Base-by-base conservation (phyloP, 306 rosid species). In the Corylus heterophylla region DNA sequence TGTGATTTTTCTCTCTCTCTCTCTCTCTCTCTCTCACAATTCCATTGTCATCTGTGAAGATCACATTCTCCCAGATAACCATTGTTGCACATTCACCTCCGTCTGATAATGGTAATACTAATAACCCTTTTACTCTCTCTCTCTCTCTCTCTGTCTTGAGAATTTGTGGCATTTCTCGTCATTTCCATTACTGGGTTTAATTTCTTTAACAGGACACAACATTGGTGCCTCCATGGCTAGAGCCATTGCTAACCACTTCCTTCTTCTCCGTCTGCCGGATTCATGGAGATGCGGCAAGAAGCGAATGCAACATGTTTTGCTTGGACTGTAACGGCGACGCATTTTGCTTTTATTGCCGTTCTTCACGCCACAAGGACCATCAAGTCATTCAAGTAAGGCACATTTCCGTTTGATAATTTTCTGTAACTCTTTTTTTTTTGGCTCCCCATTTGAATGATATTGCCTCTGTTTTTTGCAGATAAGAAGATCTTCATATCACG, bases 271-370 rank as follows among this genome's bases (percentile, higher is more conserved):
- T 87, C 4, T 95, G 99, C 77, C 87, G 86, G 47, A 86, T 86
- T 69, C 99, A 95, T 45, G 84, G 93, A 9, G 94, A 90, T 76
- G 90, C 92, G 2, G 90, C 96, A 0, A 79, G 97, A 49, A 91
- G 92, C 35, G 99, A 95, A 55, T 87, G 98, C 79, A 95, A 95
- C 82, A 95, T 95, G 99, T 95, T 86, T 69, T 95, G 98, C 76
- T 73, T 95, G 6, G 99, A 95, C 67, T 95, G 99, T 80, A 82
- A 87, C 50, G 83, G 74, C 42, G 25, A 55, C n/a, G 91, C 98
- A 7, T 95, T 95, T 77, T 95, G 99, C 91, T 91, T 92, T 54
- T 95, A 93, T 55, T 95, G 99, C 82, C 94, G 97, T 44, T 93
- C 99, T 8, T 88, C 97, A 2, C 75, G 85, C 52, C 99, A 95